phyloP scores from a whole-genome alignment of 331 rosid genomes.

The Acacia pycnantha region DNA sequence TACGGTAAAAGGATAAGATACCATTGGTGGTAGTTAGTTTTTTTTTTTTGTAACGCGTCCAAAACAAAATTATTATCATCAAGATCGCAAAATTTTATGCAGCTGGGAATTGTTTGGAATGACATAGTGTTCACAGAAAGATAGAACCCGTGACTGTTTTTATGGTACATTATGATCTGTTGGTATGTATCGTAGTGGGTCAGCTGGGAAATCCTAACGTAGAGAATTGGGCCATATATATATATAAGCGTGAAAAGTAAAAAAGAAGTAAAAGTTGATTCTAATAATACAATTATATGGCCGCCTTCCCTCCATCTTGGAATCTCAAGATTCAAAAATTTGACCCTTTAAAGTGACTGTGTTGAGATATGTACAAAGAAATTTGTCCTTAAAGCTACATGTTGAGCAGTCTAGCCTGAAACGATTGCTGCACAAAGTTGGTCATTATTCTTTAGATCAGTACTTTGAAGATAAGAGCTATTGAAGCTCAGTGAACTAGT shows the following conservation, averaged over 20 bases:
- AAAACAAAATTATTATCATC: background rate
- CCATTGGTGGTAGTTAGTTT: background rate
- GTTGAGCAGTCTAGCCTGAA: slow-evolving; percentile 25
- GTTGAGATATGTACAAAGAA: slow-evolving; percentile 24
- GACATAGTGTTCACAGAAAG: slow-evolving; percentile 31
- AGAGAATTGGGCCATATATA: slow-evolving; percentile 9
- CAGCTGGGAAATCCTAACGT: slow-evolving; percentile 23
- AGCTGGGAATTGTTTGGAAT: slow-evolving; percentile 17
- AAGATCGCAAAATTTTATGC: slow-evolving; percentile 3
- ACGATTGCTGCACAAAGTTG: background rate
- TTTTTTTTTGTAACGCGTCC: background rate
- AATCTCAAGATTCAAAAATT: slow-evolving; percentile 21
- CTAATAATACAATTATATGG: background rate
- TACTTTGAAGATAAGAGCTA: background rate
- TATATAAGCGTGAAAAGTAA: slow-evolving; percentile 1
- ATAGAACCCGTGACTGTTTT: slow-evolving; percentile 61
- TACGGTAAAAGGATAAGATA: slow-evolving; percentile 12
- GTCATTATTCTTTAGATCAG: background rate
- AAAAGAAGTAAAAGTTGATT: slow-evolving; percentile 7
- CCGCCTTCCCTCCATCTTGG: slow-evolving; percentile 28
- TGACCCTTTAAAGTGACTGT: slow-evolving; percentile 21
- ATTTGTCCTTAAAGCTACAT: slow-evolving; percentile 1
- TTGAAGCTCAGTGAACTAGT: background rate
- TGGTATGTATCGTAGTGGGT: slow-evolving; percentile 37
- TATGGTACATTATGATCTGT: slow-evolving; percentile 41